Conservation (phyloP, 345 rosid species). For the Hibiscus mutabilis region DNA sequence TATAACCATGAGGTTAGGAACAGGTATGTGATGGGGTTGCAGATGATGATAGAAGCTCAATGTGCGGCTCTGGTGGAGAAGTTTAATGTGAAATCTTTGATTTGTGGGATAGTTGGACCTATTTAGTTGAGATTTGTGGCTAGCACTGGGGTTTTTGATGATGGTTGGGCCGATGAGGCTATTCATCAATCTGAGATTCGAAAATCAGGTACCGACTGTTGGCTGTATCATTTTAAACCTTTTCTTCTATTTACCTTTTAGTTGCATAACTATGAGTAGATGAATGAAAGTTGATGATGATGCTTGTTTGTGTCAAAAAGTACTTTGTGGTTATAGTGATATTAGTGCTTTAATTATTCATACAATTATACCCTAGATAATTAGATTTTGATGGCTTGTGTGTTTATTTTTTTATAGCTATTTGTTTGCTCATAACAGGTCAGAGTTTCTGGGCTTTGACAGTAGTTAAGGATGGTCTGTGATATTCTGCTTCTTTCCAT, state of each 20-base stretch:
- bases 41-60: constrained; percentile 58
- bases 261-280: not conserved
- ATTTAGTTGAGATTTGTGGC: constrained; percentile 51
- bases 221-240: not conserved
- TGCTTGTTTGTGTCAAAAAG: not conserved
- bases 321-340: not conserved
- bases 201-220: constrained; percentile 21
- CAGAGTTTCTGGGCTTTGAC: not conserved
- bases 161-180: constrained; percentile 54
- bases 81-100: constrained; percentile 50
- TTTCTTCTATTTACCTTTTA: not conserved
- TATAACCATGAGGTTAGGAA: constrained; percentile 55
- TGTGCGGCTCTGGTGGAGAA: constrained; percentile 61
- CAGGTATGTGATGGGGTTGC: constrained; percentile 60
- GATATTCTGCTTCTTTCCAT: not conserved
- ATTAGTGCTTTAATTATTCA: not conserved
- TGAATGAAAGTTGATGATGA: not conserved
- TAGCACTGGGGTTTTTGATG: constrained; percentile 38
- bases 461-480: not conserved
- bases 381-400: not conserved
- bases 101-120: constrained; percentile 48
- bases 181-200: constrained; percentile 47
- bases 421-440: not conserved
- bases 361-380: not conserved
- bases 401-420: not conserved